These are phyloP conservation scores for Apostasia ramifera DNA, from an alignment of 106 monocot species.

Conservation along the genomic window DNA sequence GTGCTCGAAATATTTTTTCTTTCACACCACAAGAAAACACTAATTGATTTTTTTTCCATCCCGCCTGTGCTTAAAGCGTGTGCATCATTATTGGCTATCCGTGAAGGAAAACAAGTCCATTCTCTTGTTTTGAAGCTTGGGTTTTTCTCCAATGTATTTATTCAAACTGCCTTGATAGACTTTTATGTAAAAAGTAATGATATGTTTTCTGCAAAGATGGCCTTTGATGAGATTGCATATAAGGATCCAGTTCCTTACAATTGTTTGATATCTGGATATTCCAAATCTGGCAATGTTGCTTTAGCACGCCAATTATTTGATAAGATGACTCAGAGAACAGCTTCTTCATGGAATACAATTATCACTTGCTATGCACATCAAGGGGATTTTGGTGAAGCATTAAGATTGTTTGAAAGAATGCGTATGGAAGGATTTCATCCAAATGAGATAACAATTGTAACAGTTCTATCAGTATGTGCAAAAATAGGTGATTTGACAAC, in stretches of 20 bases:
- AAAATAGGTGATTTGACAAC: slow-evolving; percentile 53
- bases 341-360: slow-evolving; percentile 83
- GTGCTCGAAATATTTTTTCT: slow-evolving; percentile 32
- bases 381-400: slow-evolving; percentile 48
- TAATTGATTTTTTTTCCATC: slow-evolving; percentile 31
- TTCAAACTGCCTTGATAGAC: slow-evolving; percentile 72
- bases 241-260: slow-evolving; percentile 81
- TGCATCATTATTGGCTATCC: slow-evolving; percentile 20
- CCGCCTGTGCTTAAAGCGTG: slow-evolving; percentile 66
- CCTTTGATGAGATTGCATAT: slow-evolving; percentile 36
- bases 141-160: slow-evolving; percentile 34
- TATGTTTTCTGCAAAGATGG: slow-evolving; percentile 41
- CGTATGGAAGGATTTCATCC: slow-evolving; percentile 25
- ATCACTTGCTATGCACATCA: slow-evolving; percentile 76
- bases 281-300: slow-evolving; percentile 43
- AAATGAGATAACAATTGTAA: slow-evolving; percentile 64
- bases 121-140: slow-evolving; percentile 36
- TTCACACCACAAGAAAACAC: slow-evolving; percentile 21
- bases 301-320: slow-evolving; percentile 63
- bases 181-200: slow-evolving; percentile 64
- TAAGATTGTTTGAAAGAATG: slow-evolving; percentile 72
- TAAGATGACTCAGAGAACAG: slow-evolving; percentile 51
- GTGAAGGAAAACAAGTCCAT: slow-evolving; percentile 53
- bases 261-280: slow-evolving; percentile 76
- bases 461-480: slow-evolving; percentile 69